Base-by-base conservation (phyloP, 805 yeast genomes). In the Hyphopichia homilentoma region DNA sequence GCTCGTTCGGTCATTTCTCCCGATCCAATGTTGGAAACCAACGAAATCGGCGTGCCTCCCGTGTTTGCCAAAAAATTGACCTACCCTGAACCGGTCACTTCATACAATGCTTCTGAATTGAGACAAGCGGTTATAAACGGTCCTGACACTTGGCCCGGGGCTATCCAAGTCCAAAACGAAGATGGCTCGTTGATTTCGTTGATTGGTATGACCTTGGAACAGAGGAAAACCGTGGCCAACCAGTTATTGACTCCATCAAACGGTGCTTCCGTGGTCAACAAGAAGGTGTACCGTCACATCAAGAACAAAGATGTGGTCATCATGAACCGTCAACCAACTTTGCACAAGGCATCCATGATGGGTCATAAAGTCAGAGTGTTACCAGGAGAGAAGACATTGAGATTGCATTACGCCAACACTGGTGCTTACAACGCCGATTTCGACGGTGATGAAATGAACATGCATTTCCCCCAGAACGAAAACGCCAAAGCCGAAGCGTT, bases 311-410 rank as follows among this genome's bases (percentile, higher is more conserved):
- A 94, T 62, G 89, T 93, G 39, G 97, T 94, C 30, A 61, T 94
- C 25, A 93, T 94, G 97, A 93, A 93, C 68, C 89, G 99, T 70
- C 99, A 93, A 69, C 98, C 99, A 29, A 90, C 98, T 11, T 74
- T 93, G 58, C 99, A 93, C 69, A 93, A 93, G 67, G 98, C 98
- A 29, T 94, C 98, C 18, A 93, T 93, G 96, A 93, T 93, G 99
- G 98, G 98, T 47, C 99, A 93, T 65, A 85, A 82, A 55, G 98
- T 93, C 27, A 78, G 96, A 52, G 98, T 93, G 20, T 71, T 93
- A 47, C 98, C 97, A 4, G 95, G 96, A 38, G 98, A 93, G 57
- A 93, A 93, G 70, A 94, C 98, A 4, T 70, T 93, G 50, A 79
- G 99, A 55, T 70, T 93, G 61, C 99, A 93, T 61, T 93, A 93